Percentiles rank a stretch among this genome's conserved stretches.
These are phyloP conservation scores for Hyphopichia fennica DNA, from an alignment of 1,139 yeast species.

Conservation along the genomic window DNA sequence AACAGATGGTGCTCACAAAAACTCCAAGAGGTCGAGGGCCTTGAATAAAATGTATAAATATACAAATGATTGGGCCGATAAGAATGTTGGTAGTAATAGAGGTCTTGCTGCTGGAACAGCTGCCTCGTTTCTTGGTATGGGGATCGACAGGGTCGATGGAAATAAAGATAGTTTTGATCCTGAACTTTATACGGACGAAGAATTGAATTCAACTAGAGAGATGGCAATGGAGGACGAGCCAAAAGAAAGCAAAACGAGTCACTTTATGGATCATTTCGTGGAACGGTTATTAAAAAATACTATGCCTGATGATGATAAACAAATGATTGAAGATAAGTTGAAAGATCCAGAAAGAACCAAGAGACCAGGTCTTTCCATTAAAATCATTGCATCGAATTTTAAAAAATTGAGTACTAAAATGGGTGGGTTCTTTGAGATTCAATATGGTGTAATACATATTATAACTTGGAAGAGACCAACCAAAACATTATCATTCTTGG, in stretches of 20 bases:
- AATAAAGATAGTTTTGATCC: slow-evolving; percentile 4
- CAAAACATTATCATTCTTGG: slow-evolving; percentile 52
- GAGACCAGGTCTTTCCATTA: slow-evolving; percentile 51
- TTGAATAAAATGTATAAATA: slow-evolving; percentile 17
- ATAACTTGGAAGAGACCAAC: slow-evolving; percentile 66
- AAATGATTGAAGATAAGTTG: slow-evolving; percentile 41
- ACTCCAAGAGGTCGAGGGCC: slow-evolving; percentile 8
- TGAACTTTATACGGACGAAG: slow-evolving; percentile 14
- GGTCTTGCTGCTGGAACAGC: slow-evolving; percentile 60
- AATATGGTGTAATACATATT: slow-evolving; percentile 54
- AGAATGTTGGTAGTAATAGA: slow-evolving; percentile 36
- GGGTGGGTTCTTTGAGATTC: slow-evolving; percentile 53
- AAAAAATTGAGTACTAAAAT: slow-evolving; percentile 52
- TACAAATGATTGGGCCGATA: slow-evolving; percentile 27
- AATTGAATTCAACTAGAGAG: slow-evolving; percentile 13
- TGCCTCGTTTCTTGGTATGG: slow-evolving; percentile 55
- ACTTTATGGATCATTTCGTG: slow-evolving; percentile 59
- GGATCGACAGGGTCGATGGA: slow-evolving; percentile 37
- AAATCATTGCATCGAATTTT: slow-evolving; percentile 50
- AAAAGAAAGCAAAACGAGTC: slow-evolving; percentile 17
- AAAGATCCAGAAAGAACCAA: slow-evolving; percentile 45
- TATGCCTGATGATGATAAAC: slow-evolving; percentile 50
- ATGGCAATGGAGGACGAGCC: slow-evolving; percentile 24
- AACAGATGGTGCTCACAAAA: background rate
- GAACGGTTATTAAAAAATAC: slow-evolving; percentile 52